These are phyloP conservation scores for Allomyces arbusculus DNA, from an alignment of 192 early-diverging fungal genomes.

Conservation along the genomic window DNA sequence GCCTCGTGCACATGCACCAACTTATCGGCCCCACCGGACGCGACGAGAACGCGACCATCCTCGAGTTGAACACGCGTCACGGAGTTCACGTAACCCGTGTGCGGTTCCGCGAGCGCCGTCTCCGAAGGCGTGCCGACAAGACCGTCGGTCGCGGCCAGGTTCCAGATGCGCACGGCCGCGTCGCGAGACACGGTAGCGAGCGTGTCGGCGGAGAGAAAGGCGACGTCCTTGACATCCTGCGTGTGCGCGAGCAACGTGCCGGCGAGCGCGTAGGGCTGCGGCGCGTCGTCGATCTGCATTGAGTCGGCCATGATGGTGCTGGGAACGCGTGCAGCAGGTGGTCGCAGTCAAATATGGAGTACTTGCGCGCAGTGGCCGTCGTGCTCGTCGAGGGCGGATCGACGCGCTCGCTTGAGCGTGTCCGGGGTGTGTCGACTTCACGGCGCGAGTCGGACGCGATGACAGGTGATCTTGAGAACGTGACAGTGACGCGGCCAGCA, in stretches of 20 bases:
- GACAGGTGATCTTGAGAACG: too few species aligned
- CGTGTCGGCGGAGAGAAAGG: constrained; percentile 25
- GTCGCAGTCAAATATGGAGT: too few species aligned
- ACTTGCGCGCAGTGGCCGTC: too few species aligned
- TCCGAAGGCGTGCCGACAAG: background rate
- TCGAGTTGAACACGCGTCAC: background rate
- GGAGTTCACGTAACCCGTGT: background rate
- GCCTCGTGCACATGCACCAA: constrained; percentile 63
- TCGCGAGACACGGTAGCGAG: constrained; percentile 58
- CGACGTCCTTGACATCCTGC: constrained; percentile 45
- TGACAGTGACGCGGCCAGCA: too few species aligned
- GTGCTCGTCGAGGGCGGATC: too few species aligned
- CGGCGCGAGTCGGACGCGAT: too few species aligned
- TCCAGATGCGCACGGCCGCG: constrained; percentile 21
- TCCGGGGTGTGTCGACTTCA: too few species aligned
- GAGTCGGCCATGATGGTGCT: too few species aligned
- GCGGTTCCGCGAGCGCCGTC: background rate
- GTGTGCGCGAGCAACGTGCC: background rate
- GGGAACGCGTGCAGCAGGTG: too few species aligned
- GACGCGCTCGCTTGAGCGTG: too few species aligned
- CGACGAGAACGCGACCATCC: constrained; percentile 28
- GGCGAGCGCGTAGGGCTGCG: too few species aligned
- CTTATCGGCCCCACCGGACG: constrained; percentile 66
- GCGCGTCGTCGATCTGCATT: too few species aligned
- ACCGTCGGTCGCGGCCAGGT: background rate